Conservation (phyloP, 345 rosid species). For the Geranium rotundifolium region DNA sequence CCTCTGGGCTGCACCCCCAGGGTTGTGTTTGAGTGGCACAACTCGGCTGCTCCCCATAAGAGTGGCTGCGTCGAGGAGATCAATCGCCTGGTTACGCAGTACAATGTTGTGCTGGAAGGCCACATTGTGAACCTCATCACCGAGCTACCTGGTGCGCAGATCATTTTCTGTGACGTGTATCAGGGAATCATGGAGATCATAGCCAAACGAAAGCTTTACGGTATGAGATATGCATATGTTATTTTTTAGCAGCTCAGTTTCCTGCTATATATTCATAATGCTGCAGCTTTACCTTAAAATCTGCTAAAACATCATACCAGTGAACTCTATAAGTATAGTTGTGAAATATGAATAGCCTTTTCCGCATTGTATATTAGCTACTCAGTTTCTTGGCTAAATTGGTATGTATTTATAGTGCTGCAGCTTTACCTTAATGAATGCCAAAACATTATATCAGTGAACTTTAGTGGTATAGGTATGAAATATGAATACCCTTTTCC, state of each 20-base stretch:
- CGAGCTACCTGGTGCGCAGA: slow-evolving; percentile 28
- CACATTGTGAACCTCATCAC: slow-evolving; percentile 23
- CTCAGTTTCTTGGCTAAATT: too few relatives aligned
- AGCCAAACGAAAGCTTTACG: slow-evolving; percentile 21
- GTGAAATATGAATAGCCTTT: too few relatives aligned
- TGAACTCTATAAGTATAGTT: too few relatives aligned
- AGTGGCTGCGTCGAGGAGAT: slow-evolving; percentile 34
- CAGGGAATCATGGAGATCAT: slow-evolving; percentile 44
- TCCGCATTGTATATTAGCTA: too few relatives aligned
- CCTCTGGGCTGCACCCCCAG: slow-evolving; percentile 61
- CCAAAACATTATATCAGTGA: too few relatives aligned
- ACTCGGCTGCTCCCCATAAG: slow-evolving; percentile 2
- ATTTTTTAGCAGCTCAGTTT: too few relatives aligned
- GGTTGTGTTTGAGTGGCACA: slow-evolving; percentile 26
- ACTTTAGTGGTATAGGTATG: too few relatives aligned
- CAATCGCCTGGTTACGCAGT: slow-evolving; percentile 36
- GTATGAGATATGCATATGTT: slow-evolving; percentile 16
- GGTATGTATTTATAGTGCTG: too few relatives aligned
- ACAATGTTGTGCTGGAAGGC: slow-evolving; percentile 32
- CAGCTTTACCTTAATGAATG: too few relatives aligned
- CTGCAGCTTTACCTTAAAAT: not conserved
- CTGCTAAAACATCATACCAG: not conserved
- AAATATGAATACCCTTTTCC: too few relatives aligned
- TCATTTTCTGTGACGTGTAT: slow-evolving; percentile 44
- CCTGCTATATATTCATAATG: not conserved